Conservation (phyloP, 176 grass and related monocot genomes). For the Miscanthus lutarioriparius region DNA sequence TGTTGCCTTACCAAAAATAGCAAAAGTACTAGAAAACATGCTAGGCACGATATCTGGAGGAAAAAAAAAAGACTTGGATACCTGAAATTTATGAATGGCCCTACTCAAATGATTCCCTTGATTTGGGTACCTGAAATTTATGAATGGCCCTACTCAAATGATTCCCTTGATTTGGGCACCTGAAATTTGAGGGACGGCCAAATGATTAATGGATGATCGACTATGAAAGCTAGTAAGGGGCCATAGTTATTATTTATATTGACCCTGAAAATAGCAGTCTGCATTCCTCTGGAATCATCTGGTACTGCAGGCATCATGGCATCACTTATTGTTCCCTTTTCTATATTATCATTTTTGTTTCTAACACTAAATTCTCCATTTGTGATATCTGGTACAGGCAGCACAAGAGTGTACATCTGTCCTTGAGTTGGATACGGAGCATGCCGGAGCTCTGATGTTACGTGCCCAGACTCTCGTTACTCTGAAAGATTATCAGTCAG, state of each 20-base stretch:
- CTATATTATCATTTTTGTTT: background rate
- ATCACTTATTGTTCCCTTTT: constrained; percentile 20
- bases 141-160: too few relatives aligned
- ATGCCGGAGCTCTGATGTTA: constrained; percentile 90
- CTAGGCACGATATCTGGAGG: background rate
- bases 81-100: background rate
- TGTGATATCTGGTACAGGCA: constrained; percentile 46
- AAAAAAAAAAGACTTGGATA: background rate
- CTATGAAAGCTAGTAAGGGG: background rate
- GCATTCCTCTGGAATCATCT: constrained; percentile 20
- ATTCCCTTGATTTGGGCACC: too few relatives aligned
- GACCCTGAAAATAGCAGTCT: background rate
- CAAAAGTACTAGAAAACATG: background rate
- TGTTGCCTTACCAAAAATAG: constrained; percentile 2
- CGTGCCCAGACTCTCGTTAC: constrained; percentile 95
- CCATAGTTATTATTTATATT: background rate
- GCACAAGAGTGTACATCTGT: constrained; percentile 98
- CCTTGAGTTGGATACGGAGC: constrained; percentile 84
- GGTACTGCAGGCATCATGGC: background rate
- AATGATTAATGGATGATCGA: background rate
- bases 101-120: background rate
- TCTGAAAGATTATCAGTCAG: constrained; percentile 90
- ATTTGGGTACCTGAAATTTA: background rate
- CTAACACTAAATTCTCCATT: constrained; percentile 15
- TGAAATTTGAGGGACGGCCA: background rate